Evolutionary conservation across 2,329 filamentous ascomycete genomes (phyloP), one percentile per base, ranked within the genome.

Genomic region (Claviceps citrina): DNA sequence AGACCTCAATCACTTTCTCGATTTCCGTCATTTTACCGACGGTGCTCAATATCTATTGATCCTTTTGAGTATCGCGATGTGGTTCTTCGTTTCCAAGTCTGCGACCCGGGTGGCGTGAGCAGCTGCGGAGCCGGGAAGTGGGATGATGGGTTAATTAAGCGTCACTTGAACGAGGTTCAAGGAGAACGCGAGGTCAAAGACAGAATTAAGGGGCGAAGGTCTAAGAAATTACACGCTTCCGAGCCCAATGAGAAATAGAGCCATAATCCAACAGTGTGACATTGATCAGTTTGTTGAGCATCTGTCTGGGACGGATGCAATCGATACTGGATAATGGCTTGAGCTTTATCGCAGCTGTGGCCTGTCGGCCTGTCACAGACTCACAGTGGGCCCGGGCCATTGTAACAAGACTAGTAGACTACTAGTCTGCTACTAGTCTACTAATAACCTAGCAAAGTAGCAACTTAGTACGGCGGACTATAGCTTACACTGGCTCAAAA

Each of bases 11-110:
- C 26, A 30, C 37, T 35, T 35, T 40, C 33, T 37, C 33, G 9
- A 44, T 39, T 18, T 42, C 43, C 10, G 40, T 12, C 43, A 44
- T 44, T 24, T 18, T 31, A 9, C 38, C 26, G 28, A n/a, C 18
- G 19, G 16, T 20, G 20, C 3, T 7, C 7, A 13, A 13, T 24
- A 8, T 7, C n/a, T 27, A 7, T 7, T 30, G 19, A 9, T 19
- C 24, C 22, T 16, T 31, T 24, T 4, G 28, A 25, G 10, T 39
- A 22, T 20, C 27, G n/a, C n/a, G 27, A 9, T 31, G 10, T 33
- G 18, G 9, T 13, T 19, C 7, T 28, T 31, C 13, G 24, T 20
- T 33, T 27, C 26, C 9, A 9, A 20, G 26, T 10, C 22, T 25
- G 38, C 13, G 38, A n/a, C n/a, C n/a, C 18, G 9, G 24, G 16